phyloP scores from a whole-genome alignment of 495 filamentous ascomycete species.

The Talaromyces proteolyticus region DNA sequence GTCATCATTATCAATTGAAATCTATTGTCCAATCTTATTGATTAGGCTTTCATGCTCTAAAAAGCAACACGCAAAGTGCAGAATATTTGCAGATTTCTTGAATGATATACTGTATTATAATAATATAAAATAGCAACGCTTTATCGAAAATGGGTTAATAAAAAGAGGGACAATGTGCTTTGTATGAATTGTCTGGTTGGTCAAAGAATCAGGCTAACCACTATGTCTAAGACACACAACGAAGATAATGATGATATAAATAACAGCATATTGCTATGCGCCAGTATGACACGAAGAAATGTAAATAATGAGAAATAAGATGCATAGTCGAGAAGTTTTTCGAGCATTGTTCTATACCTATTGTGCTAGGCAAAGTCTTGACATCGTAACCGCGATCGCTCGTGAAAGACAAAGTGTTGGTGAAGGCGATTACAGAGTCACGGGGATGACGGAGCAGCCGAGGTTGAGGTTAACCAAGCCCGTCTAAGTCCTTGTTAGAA shows the following conservation, averaged over 20 bases:
- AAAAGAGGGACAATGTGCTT: conserved; percentile 6
- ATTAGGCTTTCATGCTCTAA: too few relatives aligned
- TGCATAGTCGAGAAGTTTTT: not conserved
- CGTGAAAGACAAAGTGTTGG: too few relatives aligned
- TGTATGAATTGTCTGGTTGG: conserved; percentile 2
- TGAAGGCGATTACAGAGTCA: conserved; percentile 2
- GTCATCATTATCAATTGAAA: too few relatives aligned
- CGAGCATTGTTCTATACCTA: not conserved
- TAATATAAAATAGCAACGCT: too few relatives aligned
- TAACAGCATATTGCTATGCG: not conserved
- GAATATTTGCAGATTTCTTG: too few relatives aligned
- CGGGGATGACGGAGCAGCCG: conserved; percentile 6
- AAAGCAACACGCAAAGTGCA: too few relatives aligned
- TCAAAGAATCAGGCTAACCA: conserved; percentile 1
- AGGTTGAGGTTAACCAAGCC: conserved; percentile 8
- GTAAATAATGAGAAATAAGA: not conserved
- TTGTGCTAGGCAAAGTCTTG: not conserved
- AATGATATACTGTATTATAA: too few relatives aligned
- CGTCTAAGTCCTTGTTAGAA: not conserved
- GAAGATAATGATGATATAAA: not conserved
- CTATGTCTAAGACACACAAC: not conserved
- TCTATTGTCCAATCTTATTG: too few relatives aligned
- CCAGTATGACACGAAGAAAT: not conserved
- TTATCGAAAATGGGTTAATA: too few relatives aligned
- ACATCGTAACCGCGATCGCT: not conserved